phyloP scores from a whole-genome alignment of 2,329 filamentous ascomycete species.

The Ceratocystis diversiconidia region DNA sequence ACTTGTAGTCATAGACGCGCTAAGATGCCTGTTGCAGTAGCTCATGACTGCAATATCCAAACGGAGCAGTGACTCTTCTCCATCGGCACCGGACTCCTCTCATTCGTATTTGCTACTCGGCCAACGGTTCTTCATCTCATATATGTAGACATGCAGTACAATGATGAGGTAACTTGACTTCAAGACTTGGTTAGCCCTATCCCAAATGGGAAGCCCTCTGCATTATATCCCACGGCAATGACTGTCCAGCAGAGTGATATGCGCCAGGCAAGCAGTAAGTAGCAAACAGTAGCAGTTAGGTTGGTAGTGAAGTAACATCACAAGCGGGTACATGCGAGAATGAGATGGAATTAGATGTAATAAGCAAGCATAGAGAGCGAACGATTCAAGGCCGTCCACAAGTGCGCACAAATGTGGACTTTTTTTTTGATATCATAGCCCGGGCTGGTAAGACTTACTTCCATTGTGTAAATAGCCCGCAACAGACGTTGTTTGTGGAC shows the following conservation, averaged over 20 bases:
- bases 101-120: background rate
- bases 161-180: background rate
- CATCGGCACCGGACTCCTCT: background rate
- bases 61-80: background rate
- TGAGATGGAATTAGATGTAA: background rate
- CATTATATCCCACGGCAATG: background rate
- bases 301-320: background rate
- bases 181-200: background rate
- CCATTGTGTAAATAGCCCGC: background rate
- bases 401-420: background rate
- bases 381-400: background rate
- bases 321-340: background rate
- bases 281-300: background rate
- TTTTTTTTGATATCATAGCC: background rate
- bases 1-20: background rate
- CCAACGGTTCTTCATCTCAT: background rate
- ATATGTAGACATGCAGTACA: background rate
- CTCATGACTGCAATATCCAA: background rate
- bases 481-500: background rate
- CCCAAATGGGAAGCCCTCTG: background rate
- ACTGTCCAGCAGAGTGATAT: background rate
- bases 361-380: background rate
- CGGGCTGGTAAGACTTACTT: background rate
- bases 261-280: background rate
- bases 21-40: background rate